phyloP scores from a whole-genome alignment of 2,329 filamentous ascomycete genomes.

The Colletotrichum tamarilloi region DNA sequence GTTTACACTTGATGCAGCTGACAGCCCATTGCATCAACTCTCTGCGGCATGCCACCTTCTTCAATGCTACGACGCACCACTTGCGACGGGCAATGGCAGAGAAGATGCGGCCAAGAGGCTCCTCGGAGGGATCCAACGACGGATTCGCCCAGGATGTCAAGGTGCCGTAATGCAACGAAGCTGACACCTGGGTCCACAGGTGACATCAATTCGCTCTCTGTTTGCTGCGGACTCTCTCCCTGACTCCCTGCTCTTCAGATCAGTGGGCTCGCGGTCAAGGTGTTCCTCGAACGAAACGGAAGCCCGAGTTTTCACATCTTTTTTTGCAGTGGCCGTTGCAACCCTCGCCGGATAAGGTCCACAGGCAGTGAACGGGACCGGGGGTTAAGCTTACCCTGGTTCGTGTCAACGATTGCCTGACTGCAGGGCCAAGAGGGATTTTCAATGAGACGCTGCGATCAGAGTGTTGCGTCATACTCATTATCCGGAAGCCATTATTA shows the following conservation, averaged over 20 bases:
- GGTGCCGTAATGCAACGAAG: conserved; percentile 3
- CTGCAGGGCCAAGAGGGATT: conserved; percentile 24
- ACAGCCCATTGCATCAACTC: conserved; percentile 5
- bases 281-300: conserved; percentile 26
- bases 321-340: conserved; percentile 25
- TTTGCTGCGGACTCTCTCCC: not conserved
- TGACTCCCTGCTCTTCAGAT: not conserved
- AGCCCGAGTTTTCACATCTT: conserved; percentile 1
- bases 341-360: conserved; percentile 8
- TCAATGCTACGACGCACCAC: not conserved
- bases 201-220: conserved; percentile 5
- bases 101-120: not conserved
- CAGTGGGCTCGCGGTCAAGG: not conserved
- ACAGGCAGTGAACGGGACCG: not conserved
- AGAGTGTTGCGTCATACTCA: conserved; percentile 29
- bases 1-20: conserved; percentile 6
- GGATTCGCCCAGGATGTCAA: conserved; percentile 6
- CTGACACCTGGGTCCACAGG: conserved; percentile 1
- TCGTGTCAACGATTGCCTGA: conserved; percentile 16
- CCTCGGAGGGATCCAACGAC: conserved; percentile 5
- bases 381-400: conserved; percentile 27
- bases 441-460: conserved; percentile 19
- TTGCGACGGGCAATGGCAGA: not conserved
- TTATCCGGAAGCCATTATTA: conserved; percentile 11
- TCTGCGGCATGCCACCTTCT: conserved; percentile 1